phyloP scores from a whole-genome alignment of 2,329 filamentous ascomycete genomes.

The Scopulariopsis brevicaulis region DNA sequence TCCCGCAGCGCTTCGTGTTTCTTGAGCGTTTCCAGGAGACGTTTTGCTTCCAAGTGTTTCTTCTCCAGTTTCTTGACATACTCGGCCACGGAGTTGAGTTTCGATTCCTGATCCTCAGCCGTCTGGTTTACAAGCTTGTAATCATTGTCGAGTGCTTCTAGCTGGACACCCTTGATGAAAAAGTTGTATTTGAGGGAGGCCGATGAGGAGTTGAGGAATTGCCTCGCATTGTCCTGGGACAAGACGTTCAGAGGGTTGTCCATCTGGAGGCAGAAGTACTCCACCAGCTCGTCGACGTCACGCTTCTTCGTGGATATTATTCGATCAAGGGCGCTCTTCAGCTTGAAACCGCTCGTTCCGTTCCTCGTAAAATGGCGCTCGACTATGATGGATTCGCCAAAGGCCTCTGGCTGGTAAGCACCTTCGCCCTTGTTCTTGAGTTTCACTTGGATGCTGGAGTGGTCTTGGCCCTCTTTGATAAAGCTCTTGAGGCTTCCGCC shows the following conservation, averaged over 20 bases:
- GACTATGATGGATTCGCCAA: constrained; percentile 77
- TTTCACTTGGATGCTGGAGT: constrained; percentile 64
- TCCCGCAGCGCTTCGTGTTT: constrained; percentile 54
- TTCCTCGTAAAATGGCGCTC: constrained; percentile 75
- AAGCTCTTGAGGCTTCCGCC: constrained; percentile 82
- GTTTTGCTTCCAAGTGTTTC: constrained; percentile 47
- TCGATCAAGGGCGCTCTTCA: constrained; percentile 62
- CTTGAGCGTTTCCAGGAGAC: constrained; percentile 52
- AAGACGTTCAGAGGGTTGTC: constrained; percentile 95
- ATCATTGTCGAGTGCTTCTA: constrained; percentile 85
- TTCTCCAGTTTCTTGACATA: constrained; percentile 51
- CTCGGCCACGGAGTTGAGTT: constrained; percentile 48
- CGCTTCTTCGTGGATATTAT: constrained; percentile 72
- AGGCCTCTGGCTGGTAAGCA: constrained; percentile 73
- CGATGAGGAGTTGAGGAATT: constrained; percentile 80
- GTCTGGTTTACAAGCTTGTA: constrained; percentile 76
- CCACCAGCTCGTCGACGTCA: constrained; percentile 85
- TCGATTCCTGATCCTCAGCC: constrained; percentile 59
- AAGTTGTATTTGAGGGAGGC: constrained; percentile 88
- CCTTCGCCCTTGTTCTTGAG: constrained; percentile 85
- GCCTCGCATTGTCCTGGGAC: constrained; percentile 87
- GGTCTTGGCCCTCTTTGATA: constrained; percentile 79
- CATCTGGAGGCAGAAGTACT: constrained; percentile 87
- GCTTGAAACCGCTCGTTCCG: constrained; percentile 72
- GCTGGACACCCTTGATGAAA: constrained; percentile 86